A percentile compares a stretch with the other conserved stretches of the same genome.
These are phyloP conservation scores for Heterococcus sp. DNA, from an alignment of 108 stramenopile species.

Conservation along the genomic window DNA sequence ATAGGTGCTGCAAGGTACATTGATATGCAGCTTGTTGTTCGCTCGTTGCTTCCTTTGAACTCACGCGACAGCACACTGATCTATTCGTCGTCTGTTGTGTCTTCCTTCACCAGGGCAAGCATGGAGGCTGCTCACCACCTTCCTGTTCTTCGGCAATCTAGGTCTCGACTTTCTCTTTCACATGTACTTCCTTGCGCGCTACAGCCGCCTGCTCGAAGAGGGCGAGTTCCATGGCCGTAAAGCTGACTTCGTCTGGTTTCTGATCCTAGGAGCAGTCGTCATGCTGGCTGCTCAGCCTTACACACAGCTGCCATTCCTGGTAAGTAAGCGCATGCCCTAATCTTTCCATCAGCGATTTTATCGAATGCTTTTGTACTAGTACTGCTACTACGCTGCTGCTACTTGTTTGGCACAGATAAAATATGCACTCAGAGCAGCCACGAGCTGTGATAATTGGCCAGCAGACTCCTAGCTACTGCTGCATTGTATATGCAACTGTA, in stretches of 20 bases:
- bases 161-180: conserved; percentile 95
- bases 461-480: no score
- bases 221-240: conserved; percentile 89
- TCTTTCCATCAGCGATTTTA: no score
- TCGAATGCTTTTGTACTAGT: no score
- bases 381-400: no score
- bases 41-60: conserved; percentile 15
- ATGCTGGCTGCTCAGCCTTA: conserved; percentile 79
- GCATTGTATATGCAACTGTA: no score
- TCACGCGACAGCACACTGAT: conserved; percentile 68
- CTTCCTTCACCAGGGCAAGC: no score
- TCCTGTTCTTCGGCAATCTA: conserved; percentile 94
- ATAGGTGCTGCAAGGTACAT: no score
- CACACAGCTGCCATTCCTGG: conserved; percentile 54
- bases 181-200: conserved; percentile 89
- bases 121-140: conserved; percentile 91
- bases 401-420: no score
- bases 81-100: no score
- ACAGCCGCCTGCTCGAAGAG: conserved; percentile 91
- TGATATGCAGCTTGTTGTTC: neutral
- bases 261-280: conserved; percentile 75
- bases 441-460: no score
- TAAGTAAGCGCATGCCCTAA: no score
- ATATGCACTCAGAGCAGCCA: no score
- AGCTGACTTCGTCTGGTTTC: conserved; percentile 83